Conservation (phyloP, 1,284 basidiomycete species). For the Malassezia brasiliensis region DNA sequence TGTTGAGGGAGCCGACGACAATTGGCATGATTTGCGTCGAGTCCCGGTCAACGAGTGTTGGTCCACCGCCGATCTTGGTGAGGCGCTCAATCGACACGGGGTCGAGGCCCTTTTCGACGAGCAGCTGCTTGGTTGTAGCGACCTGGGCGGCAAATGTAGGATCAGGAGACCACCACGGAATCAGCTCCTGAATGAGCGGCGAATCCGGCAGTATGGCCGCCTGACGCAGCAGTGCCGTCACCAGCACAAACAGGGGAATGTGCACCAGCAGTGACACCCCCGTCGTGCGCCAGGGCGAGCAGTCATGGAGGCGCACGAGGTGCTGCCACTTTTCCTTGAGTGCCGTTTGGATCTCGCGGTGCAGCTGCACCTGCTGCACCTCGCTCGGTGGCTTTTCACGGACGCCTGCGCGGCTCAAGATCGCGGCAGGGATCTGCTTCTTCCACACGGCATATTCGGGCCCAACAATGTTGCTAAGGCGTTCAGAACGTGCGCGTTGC, state of each 20-base stretch:
- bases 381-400: slow-evolving; percentile 18
- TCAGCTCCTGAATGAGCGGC: slow-evolving; percentile 25
- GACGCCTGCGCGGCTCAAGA: slow-evolving; percentile 8
- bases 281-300: slow-evolving; percentile 30
- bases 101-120: slow-evolving; percentile 37
- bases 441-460: slow-evolving; percentile 58
- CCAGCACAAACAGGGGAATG: slow-evolving; percentile 36
- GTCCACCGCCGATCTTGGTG: slow-evolving; percentile 28
- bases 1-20: slow-evolving; percentile 32
- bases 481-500: slow-evolving; percentile 61
- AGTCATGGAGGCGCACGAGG: slow-evolving; percentile 28
- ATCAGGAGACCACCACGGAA: slow-evolving; percentile 42
- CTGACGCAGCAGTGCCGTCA: slow-evolving; percentile 33
- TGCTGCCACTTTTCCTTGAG: slow-evolving; percentile 26
- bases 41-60: slow-evolving; percentile 35
- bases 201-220: slow-evolving; percentile 23
- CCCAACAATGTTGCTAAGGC: slow-evolving; percentile 60
- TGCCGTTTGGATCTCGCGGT: slow-evolving; percentile 39
- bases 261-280: slow-evolving; percentile 31
- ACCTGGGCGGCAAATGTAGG: slow-evolving; percentile 29
- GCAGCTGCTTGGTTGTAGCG: slow-evolving; percentile 25
- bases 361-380: slow-evolving; percentile 49
- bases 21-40: slow-evolving; percentile 36
- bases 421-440: slow-evolving; percentile 50
- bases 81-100: slow-evolving; percentile 24